Evolutionary conservation across 306 rosid genomes (phyloP), one percentile per base, ranked within the genome.

Genomic region (Citrullus colocynthis): DNA sequence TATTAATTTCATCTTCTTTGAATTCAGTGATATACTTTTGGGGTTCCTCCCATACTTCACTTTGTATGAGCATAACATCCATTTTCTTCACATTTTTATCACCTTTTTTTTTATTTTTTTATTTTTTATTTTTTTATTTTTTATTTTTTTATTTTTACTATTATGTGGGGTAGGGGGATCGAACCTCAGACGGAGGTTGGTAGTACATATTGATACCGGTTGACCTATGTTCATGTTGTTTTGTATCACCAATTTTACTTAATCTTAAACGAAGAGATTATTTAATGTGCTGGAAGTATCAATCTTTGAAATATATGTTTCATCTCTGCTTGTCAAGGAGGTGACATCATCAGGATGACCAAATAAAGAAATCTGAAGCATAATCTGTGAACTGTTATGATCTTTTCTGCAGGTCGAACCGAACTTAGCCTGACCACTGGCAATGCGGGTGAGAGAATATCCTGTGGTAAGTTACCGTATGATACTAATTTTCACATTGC

Each of bases 341-440:
- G 11, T 21, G 79, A 9, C 28, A 4, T 74, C 21, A n/a, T 9
- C 13, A 44, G 41, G 20, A 52, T 55, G 7, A 52, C 63, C n/a
- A 69, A 69, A 21, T n/a, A 5, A 41, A n/a, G 56, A 70, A 70
- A 44, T 70, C 12, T 21, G n/a, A 72, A 49, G 76, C 55, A 48
- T 48, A n/a, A n/a, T 32, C 5, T 11, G 24, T 37, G 1, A 20
- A 60, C 55, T 34, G 1, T 30, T 49, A 67, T 64, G 17, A 76
- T 14, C 59, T 24, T 72, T 15, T 80, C 62, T 73, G 36, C 78
- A 95, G 99, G 98, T 77, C 96, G 93, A 44, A 96, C 91, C 37
- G 99, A 95, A 87, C 93, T 92, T 54, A 95, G 99, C 97, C 86
- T 89, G 77, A 20, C 85, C 66, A 92, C 99, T 51, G 99, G 99